Percentiles rank a stretch among this genome's conserved stretches.
Evolutionary conservation across 2,329 filamentous ascomycete species (phyloP).

Genomic region (Botrytis medusae): DNA sequence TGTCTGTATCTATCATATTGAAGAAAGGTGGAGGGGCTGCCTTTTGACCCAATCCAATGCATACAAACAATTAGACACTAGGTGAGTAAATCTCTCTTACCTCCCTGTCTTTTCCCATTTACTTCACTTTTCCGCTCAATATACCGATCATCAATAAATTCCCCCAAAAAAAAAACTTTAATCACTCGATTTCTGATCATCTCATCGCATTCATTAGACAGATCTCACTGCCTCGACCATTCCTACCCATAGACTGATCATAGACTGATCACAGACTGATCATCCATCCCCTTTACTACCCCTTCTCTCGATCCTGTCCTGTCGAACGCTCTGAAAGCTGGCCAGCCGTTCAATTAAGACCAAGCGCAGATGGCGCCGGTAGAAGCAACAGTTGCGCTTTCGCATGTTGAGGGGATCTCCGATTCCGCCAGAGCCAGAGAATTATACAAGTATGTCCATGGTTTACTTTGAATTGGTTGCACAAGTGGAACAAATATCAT

Average conservation of each 20-base stretch:
- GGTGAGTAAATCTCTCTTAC: background rate
- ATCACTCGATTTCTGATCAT: background rate
- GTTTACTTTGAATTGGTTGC: background rate
- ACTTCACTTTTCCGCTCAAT: background rate
- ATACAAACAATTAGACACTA: background rate
- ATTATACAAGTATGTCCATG: constrained; percentile 38
- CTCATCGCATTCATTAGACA: background rate
- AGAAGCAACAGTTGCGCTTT: constrained; percentile 31
- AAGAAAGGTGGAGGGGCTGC: background rate
- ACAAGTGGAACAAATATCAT: background rate
- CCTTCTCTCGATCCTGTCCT: background rate
- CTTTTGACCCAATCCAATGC: background rate
- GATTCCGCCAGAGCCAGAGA: constrained; percentile 39
- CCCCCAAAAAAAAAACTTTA: background rate
- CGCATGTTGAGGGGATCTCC: constrained; percentile 36
- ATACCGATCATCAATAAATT: background rate
- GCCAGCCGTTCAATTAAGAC: background rate
- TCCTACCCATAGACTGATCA: background rate
- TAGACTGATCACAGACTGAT: background rate
- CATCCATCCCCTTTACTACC: background rate
- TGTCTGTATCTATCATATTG: background rate
- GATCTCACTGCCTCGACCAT: background rate
- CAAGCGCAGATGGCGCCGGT: constrained; percentile 33
- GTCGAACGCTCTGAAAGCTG: background rate
- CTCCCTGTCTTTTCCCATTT: background rate